Evolutionary conservation across 2,329 filamentous ascomycete species (phyloP).

Genomic region (Pestalotiopsis sp.): DNA sequence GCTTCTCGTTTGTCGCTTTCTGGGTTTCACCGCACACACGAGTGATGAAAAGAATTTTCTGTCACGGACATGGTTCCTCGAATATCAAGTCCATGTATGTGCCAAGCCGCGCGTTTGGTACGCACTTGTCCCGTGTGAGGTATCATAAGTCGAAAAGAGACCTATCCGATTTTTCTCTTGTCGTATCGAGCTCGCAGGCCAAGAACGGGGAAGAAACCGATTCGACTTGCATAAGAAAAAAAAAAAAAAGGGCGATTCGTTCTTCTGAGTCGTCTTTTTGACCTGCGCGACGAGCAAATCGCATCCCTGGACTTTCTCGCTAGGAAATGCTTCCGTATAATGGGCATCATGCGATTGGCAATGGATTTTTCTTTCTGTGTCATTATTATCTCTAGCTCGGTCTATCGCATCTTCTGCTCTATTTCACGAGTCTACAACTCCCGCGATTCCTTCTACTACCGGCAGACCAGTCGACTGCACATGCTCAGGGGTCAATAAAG

Average conservation of each 20-base stretch:
- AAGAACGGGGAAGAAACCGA: not conserved
- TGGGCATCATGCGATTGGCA: not conserved
- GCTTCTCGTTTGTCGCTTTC: not conserved
- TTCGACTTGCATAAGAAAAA: too few relatives aligned
- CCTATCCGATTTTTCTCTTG: not conserved
- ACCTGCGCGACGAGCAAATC: not conserved
- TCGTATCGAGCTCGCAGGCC: not conserved
- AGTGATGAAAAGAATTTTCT: not conserved
- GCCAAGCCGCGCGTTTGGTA: not conserved
- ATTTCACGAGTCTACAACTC: not conserved
- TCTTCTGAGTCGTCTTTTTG: not conserved
- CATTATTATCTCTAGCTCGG: not conserved
- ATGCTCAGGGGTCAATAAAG: not conserved
- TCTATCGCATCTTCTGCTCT: not conserved
- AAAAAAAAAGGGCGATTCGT: not conserved
- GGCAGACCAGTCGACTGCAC: not conserved
- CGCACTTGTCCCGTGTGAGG: not conserved
- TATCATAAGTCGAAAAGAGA: not conserved
- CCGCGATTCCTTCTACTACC: not conserved
- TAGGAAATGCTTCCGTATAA: not conserved
- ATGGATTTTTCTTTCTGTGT: not conserved
- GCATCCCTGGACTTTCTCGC: not conserved
- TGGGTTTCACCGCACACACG: not conserved
- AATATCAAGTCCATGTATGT: not conserved
- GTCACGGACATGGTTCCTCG: not conserved